Evolutionary conservation across 768 basidiomycete genomes (phyloP), one percentile per base, ranked within the genome.

Genomic region (Megacollybia marginata): DNA sequence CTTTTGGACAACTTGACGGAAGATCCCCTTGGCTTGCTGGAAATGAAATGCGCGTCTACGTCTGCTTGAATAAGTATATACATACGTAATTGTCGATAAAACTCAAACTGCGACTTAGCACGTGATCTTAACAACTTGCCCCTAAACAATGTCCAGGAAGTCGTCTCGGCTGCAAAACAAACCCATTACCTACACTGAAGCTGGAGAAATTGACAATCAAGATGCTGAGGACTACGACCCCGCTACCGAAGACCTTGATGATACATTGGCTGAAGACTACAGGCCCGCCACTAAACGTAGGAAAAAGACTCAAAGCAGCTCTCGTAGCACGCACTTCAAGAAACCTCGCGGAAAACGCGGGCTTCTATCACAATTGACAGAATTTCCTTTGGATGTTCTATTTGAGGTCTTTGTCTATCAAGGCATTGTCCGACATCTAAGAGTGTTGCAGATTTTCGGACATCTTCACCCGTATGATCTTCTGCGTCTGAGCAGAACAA

Each of bases 361-460:
- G 10, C 36, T 51, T n/a, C 47, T 64, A 40, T 50, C 56, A 36
- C 47, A 55, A 16, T 45, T 66, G 0, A 44, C 57, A 20, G 57
- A 53, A 23, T 59, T 64, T 55, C 62, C 63, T 35, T 48, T 62
- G 31, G 65, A 66, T 36, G 43, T 64, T 9, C 33, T 66, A 18
- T 59, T 57, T 44, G 64, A 65, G 55, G 64, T 64, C 23, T 19
- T 50, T 32, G 13, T 67, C 65, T 18, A 40, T 15, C 8, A 5
- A 15, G 15, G 18, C 38, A 13, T 40, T 40, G 15, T 18, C 8
- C 5, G 8, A 40, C 3, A 40, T 15, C 18, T 40, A 5, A 40
- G 13, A 13, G 38, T 40, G 15, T 9, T 13, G 23, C 32, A 47
- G 46, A 47, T 47, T 16, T 47, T 47, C 8, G 12, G 23, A 15